Evolutionary conservation across 2,329 filamentous ascomycete genomes (phyloP).

Genomic region (Apiospora marii): DNA sequence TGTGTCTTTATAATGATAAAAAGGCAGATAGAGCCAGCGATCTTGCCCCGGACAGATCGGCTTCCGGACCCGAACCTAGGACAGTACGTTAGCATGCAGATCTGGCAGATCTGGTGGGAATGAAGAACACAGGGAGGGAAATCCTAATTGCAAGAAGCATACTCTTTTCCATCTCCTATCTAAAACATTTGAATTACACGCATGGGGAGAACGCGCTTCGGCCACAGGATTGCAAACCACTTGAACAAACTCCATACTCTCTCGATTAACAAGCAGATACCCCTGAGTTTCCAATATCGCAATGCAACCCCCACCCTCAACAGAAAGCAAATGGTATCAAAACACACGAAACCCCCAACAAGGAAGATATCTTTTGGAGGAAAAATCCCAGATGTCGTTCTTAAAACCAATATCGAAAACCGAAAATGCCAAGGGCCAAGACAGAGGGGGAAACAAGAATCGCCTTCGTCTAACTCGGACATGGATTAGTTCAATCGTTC

Average conservation of each 20-base stretch:
- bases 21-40: no score
- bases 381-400: background rate
- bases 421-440: background rate
- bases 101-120: background rate
- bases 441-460: background rate
- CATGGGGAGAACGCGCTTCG: background rate
- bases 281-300: background rate
- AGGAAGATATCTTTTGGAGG: background rate
- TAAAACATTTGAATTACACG: background rate
- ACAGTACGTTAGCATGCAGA: background rate
- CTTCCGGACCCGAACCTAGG: background rate
- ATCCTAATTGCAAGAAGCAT: background rate
- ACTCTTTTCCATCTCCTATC: background rate
- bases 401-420: background rate
- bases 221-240: background rate
- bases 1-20: no score
- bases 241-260: background rate
- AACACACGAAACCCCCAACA: background rate
- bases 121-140: background rate
- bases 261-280: background rate
- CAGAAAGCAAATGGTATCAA: slow-evolving; percentile 15
- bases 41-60: background rate
- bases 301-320: background rate
- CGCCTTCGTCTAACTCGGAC: background rate
- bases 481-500: slow-evolving; percentile 3